Evolutionary conservation across 2,329 filamentous ascomycete species (phyloP).

Genomic region (Westerdykella ornata): DNA sequence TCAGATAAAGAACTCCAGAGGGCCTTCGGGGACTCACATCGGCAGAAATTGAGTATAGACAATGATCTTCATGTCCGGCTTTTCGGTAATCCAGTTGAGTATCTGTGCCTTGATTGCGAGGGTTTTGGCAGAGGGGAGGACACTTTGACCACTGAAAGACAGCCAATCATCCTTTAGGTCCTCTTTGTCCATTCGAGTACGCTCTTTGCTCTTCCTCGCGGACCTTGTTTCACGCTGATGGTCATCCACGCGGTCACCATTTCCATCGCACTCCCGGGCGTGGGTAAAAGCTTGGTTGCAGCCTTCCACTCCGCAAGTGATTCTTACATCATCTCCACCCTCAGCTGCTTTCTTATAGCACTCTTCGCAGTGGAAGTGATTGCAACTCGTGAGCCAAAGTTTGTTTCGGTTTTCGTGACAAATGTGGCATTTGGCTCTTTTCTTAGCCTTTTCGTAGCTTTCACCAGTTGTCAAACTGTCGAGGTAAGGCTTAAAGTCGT

Average conservation of each 20-base stretch:
- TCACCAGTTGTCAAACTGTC: conserved; percentile 26
- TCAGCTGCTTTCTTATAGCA: conserved; percentile 40
- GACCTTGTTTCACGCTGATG: conserved; percentile 9
- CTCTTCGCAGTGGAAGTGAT: conserved; percentile 50
- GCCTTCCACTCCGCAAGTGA: not conserved
- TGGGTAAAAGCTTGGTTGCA: not conserved
- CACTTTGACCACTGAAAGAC: conserved; percentile 23
- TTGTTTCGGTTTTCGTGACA: conserved; percentile 33
- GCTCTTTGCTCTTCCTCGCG: conserved; percentile 7
- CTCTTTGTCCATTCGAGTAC: conserved; percentile 13
- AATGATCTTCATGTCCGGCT: conserved; percentile 49
- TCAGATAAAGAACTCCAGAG: conserved; percentile 5
- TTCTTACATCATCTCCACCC: not conserved
- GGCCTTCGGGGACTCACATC: conserved; percentile 28
- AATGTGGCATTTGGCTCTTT: conserved; percentile 40
- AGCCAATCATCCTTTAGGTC: conserved; percentile 38
- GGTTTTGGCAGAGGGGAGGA: conserved; percentile 44
- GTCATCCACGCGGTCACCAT: conserved; percentile 15
- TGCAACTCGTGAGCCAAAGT: conserved; percentile 46
- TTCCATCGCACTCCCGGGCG: conserved; percentile 17
- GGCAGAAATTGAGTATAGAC: conserved; percentile 55
- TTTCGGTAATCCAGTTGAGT: conserved; percentile 41
- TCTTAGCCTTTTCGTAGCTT: conserved; percentile 34
- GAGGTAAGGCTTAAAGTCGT: conserved; percentile 41
- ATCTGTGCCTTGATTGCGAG: conserved; percentile 43